Conservation (phyloP, 805 yeast species). For the Kodamaea sagamina region DNA sequence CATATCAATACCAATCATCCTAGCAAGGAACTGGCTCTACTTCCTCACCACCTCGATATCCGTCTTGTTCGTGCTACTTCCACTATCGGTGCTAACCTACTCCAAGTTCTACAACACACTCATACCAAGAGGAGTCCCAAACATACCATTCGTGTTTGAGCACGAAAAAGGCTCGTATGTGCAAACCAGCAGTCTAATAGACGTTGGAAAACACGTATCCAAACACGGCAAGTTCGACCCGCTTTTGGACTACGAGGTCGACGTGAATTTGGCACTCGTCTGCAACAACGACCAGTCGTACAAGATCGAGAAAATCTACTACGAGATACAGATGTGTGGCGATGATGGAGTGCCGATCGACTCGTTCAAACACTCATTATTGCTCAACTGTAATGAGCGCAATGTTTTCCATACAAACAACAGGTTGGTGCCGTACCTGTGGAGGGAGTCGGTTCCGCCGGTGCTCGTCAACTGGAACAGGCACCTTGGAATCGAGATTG, state of each 20-base stretch:
- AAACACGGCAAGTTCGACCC: slow-evolving; percentile 14
- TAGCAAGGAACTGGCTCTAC: slow-evolving; percentile 29
- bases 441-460: slow-evolving; percentile 42
- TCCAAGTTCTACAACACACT: slow-evolving; percentile 35
- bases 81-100: slow-evolving; percentile 39
- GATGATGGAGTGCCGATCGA: neutral
- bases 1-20: slow-evolving; percentile 18
- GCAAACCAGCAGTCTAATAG: slow-evolving; percentile 6
- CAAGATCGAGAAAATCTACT: slow-evolving; percentile 19
- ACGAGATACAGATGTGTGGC: slow-evolving; percentile 8
- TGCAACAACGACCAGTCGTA: slow-evolving; percentile 23
- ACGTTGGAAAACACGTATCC: neutral
- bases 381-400: slow-evolving; percentile 34
- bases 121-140: slow-evolving; percentile 28
- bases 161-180: neutral
- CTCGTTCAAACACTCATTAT: slow-evolving; percentile 15
- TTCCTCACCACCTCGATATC: slow-evolving; percentile 19
- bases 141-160: slow-evolving; percentile 19
- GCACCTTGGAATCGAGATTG: slow-evolving; percentile 16
- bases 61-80: slow-evolving; percentile 32
- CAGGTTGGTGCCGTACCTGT: slow-evolving; percentile 36
- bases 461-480: slow-evolving; percentile 24
- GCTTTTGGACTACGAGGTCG: slow-evolving; percentile 22
- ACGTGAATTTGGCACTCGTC: slow-evolving; percentile 25
- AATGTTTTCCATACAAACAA: slow-evolving; percentile 33